Evolutionary conservation across 306 rosid species (phyloP).

Genomic region (Potentilla sterilis): DNA sequence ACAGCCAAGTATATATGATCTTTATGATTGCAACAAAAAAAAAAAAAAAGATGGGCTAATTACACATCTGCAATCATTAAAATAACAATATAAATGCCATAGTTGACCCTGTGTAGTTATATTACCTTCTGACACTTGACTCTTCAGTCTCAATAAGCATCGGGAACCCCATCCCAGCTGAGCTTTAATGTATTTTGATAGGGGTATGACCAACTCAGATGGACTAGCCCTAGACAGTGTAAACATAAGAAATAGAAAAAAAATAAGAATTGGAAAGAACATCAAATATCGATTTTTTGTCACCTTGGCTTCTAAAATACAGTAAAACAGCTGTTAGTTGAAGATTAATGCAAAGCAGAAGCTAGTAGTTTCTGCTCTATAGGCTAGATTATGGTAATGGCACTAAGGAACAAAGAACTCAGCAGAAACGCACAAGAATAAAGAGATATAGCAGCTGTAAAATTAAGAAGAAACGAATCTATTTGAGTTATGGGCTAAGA

Average conservation of each 20-base stretch:
- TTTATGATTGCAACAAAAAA: neutral
- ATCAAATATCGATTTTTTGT: conserved; percentile 14
- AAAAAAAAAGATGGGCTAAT: neutral
- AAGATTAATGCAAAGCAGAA: conserved; percentile 22
- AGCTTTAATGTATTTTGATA: conserved; percentile 83
- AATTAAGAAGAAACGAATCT: too few species aligned
- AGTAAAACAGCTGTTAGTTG: conserved; percentile 85
- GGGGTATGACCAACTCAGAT: conserved; percentile 78
- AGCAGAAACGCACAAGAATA: too few species aligned
- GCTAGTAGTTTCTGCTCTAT: too few species aligned
- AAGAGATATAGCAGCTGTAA: too few species aligned
- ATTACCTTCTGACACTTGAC: conserved; percentile 83
- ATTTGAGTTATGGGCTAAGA: too few species aligned
- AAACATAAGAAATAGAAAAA: conserved; percentile 15
- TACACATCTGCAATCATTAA: neutral
- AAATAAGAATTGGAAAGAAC: conserved; percentile 1
- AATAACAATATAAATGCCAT: neutral
- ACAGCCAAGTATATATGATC: neutral
- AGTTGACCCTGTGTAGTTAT: conserved; percentile 4
- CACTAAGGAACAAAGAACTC: too few species aligned
- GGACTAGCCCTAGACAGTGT: conserved; percentile 77
- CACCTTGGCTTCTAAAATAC: conserved; percentile 89
- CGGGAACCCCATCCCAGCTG: conserved; percentile 90
- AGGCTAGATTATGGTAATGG: too few species aligned
- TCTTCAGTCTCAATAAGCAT: conserved; percentile 93